A percentile compares a stretch with the other conserved stretches of the same genome.
Evolutionary conservation across 2,329 filamentous ascomycete species (phyloP).

Genomic region (Thermoascus crustaceus): DNA sequence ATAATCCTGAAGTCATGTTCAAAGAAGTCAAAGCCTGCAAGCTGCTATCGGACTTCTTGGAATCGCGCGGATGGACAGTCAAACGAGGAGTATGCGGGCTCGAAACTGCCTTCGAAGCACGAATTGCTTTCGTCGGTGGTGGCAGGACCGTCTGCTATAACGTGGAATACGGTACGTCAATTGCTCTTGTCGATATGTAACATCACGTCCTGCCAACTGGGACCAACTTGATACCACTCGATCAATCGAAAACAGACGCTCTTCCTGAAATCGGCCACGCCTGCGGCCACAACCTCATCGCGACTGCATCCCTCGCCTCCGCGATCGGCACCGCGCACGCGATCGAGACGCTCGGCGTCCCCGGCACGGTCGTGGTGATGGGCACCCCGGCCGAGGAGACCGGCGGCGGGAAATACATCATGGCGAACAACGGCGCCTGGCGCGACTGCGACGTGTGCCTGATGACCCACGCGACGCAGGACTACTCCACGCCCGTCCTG

Average conservation of each 20-base stretch:
- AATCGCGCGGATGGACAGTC: constrained; percentile 32
- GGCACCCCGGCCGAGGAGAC: constrained; percentile 23
- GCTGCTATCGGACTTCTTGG: constrained; percentile 31
- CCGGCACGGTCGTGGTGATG: constrained; percentile 15
- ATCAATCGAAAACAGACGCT: constrained; percentile 14
- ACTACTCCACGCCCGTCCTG: constrained; percentile 4
- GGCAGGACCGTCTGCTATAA: constrained; percentile 18
- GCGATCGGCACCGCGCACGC: constrained; percentile 17
- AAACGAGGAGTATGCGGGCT: constrained; percentile 38
- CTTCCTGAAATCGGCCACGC: constrained; percentile 22
- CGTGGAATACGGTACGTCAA: constrained; percentile 22
- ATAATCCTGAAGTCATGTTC: constrained; percentile 40
- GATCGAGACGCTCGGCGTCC: constrained; percentile 8
- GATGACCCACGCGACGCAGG: constrained; percentile 27
- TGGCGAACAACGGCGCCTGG: constrained; percentile 33
- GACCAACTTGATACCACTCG: not conserved
- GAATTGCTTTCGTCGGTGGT: constrained; percentile 26
- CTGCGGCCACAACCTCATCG: constrained; percentile 23
- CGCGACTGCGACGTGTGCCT: constrained; percentile 24
- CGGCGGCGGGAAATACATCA: constrained; percentile 22
- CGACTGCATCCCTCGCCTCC: constrained; percentile 17
- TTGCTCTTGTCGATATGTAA: no score
- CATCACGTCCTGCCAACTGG: no score
- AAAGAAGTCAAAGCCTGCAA: constrained; percentile 41
- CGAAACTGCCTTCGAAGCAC: constrained; percentile 39